Evolutionary conservation across 164 flowering plant species (phyloP).

Genomic region (Nymphaea thermarum): DNA sequence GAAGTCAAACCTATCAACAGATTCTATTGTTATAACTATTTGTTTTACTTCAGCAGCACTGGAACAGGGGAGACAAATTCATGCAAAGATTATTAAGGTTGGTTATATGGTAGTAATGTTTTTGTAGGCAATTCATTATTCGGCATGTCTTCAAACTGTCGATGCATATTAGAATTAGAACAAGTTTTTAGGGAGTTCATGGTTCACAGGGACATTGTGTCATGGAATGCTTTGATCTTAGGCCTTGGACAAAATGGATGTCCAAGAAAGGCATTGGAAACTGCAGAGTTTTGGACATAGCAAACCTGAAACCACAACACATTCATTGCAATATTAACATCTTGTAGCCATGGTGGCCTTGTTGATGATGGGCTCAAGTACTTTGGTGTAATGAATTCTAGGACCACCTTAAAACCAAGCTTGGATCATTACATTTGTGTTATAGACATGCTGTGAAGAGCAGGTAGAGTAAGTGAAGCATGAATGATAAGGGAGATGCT

Average conservation of each 20-base stretch:
- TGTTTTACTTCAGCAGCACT: conserved; percentile 4
- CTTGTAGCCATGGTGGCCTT: conserved; percentile 22
- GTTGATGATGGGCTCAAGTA: conserved; percentile 22
- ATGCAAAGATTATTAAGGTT: conserved; percentile 1
- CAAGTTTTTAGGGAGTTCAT: conserved; percentile 11
- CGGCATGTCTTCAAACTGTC: conserved; percentile 3
- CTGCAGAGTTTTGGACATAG: conserved; percentile 13
- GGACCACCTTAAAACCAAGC: conserved; percentile 11
- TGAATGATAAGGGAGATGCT: conserved; percentile 14
- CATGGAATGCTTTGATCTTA: conserved; percentile 19
- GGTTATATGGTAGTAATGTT: conserved; percentile 3
- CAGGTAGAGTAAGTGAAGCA: conserved; percentile 18
- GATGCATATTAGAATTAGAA: conserved; percentile 3
- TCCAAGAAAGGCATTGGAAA: conserved; percentile 16
- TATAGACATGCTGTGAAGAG: conserved; percentile 25
- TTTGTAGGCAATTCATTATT: conserved; percentile 1
- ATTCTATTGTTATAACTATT: conserved; percentile 4
- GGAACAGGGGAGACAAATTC: conserved; percentile 5
- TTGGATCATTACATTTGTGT: conserved; percentile 24
- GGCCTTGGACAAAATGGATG: conserved; percentile 23
- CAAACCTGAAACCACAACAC: conserved; percentile 11
- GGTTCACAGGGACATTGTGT: conserved; percentile 11
- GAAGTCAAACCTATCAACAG: conserved; percentile 6
- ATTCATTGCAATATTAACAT: conserved; percentile 8
- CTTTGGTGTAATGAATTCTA: conserved; percentile 13